A percentile compares a stretch with the other conserved stretches of the same genome.
These are phyloP conservation scores for Knufia fluminis DNA, from an alignment of 2,329 filamentous ascomycete species.

Conservation along the genomic window DNA sequence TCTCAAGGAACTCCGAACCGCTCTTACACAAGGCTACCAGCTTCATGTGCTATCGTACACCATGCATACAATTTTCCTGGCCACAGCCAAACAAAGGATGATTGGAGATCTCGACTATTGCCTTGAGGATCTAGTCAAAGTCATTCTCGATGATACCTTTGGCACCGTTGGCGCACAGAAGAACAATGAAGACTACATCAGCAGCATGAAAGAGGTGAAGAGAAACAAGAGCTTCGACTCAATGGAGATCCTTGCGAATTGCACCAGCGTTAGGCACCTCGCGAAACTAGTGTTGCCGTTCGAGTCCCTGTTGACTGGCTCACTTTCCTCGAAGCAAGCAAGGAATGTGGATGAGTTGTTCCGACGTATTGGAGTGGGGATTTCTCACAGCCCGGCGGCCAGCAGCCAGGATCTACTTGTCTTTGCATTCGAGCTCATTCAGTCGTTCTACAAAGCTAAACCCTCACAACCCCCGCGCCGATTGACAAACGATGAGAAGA, in stretches of 20 bases:
- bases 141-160: conserved; percentile 97
- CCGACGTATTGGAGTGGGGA: conserved; percentile 69
- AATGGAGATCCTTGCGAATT: conserved; percentile 83
- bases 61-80: conserved; percentile 79
- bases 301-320: conserved; percentile 69
- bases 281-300: conserved; percentile 69
- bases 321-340: conserved; percentile 70
- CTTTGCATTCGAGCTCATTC: conserved; percentile 91
- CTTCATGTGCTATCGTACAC: conserved; percentile 93
- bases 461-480: conserved; percentile 31
- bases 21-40: conserved; percentile 78
- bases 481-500: conserved; percentile 47
- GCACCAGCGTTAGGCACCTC: conserved; percentile 64
- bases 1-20: conserved; percentile 78
- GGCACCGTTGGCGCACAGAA: conserved; percentile 89
- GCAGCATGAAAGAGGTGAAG: conserved; percentile 94
- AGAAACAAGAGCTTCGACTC: conserved; percentile 97
- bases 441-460: conserved; percentile 66
- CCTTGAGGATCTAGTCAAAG: conserved; percentile 62
- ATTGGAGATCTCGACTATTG: conserved; percentile 88
- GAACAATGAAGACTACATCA: conserved; percentile 90
- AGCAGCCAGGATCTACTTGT: conserved; percentile 74
- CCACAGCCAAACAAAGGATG: conserved; percentile 60
- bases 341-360: conserved; percentile 87
- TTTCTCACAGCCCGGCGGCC: conserved; percentile 71